These are phyloP conservation scores for Penicillium antarcticum DNA, from an alignment of 495 filamentous ascomycete genomes.

Conservation along the genomic window DNA sequence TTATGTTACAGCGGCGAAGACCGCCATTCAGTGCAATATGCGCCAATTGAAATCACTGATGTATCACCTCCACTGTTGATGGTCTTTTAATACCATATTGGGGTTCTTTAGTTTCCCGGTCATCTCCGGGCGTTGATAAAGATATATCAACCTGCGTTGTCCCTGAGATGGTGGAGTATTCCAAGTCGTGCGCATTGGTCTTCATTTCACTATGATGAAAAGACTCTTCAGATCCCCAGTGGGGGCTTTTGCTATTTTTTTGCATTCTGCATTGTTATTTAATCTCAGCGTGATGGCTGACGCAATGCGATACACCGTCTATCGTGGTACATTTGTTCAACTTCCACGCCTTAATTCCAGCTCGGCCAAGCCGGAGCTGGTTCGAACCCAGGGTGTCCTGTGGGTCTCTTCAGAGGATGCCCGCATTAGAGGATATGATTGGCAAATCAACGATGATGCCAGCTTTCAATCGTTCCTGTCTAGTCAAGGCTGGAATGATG, in stretches of 20 bases:
- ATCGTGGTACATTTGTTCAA: slow-evolving; percentile 47
- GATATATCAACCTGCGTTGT: slow-evolving; percentile 13
- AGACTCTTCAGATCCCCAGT: slow-evolving; percentile 2
- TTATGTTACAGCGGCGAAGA: slow-evolving; percentile 1
- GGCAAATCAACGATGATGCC: slow-evolving; percentile 29
- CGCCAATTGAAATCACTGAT: background rate
- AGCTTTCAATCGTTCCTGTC: slow-evolving; percentile 40
- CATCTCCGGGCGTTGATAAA: background rate
- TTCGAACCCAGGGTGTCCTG: slow-evolving; percentile 54
- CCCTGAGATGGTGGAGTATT: background rate
- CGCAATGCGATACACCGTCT: slow-evolving; percentile 28
- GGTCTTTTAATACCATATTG: background rate
- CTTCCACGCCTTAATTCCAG: slow-evolving; percentile 26
- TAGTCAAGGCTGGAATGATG: slow-evolving; percentile 41
- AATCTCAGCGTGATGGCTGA: slow-evolving; percentile 12
- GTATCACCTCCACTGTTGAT: slow-evolving; percentile 1
- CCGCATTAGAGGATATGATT: slow-evolving; percentile 50
- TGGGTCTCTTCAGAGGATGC: slow-evolving; percentile 61
- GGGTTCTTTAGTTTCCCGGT: background rate
- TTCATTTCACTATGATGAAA: slow-evolving; percentile 8
- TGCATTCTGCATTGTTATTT: slow-evolving; percentile 4
- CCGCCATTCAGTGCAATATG: slow-evolving; percentile 11
- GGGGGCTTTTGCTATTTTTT: slow-evolving; percentile 2
- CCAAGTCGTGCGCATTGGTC: slow-evolving; percentile 2
- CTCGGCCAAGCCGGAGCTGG: slow-evolving; percentile 22